These are phyloP conservation scores for Colletotrichum musicola DNA, from an alignment of 2,329 filamentous ascomycete species.

Conservation along the genomic window DNA sequence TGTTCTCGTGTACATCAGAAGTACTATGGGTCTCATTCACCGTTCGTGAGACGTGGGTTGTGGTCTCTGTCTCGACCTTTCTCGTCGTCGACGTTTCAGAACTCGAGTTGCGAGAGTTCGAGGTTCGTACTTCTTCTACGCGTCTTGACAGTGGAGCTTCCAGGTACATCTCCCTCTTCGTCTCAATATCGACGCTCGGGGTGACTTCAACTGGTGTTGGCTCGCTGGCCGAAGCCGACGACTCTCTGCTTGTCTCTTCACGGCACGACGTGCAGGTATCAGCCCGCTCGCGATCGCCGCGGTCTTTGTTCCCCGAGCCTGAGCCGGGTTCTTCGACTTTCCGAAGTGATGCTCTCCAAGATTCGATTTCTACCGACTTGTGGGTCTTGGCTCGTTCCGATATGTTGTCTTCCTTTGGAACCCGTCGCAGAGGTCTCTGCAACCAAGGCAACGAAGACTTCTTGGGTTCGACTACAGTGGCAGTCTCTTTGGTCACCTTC, in stretches of 20 bases:
- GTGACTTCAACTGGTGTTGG: background rate
- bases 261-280: constrained; percentile 17
- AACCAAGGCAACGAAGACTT: constrained; percentile 30
- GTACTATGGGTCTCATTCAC: background rate
- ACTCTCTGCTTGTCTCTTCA: background rate
- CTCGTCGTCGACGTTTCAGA: constrained; percentile 1
- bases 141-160: background rate
- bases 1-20: background rate
- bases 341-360: constrained; percentile 3
- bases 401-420: constrained; percentile 34
- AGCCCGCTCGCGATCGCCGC: constrained; percentile 13
- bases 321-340: constrained; percentile 1
- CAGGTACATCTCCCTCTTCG: background rate
- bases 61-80: constrained; percentile 1
- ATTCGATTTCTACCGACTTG: background rate
- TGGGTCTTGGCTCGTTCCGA: background rate
- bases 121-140: constrained; percentile 2
- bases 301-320: background rate
- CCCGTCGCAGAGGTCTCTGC: constrained; percentile 25
- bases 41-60: background rate
- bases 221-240: no score
- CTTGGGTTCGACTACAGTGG: background rate
- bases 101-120: constrained; percentile 8
- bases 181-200: background rate
- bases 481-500: constrained; percentile 23